Evolutionary conservation across 768 basidiomycete species (phyloP).

Genomic region (Suillus decipiens): DNA sequence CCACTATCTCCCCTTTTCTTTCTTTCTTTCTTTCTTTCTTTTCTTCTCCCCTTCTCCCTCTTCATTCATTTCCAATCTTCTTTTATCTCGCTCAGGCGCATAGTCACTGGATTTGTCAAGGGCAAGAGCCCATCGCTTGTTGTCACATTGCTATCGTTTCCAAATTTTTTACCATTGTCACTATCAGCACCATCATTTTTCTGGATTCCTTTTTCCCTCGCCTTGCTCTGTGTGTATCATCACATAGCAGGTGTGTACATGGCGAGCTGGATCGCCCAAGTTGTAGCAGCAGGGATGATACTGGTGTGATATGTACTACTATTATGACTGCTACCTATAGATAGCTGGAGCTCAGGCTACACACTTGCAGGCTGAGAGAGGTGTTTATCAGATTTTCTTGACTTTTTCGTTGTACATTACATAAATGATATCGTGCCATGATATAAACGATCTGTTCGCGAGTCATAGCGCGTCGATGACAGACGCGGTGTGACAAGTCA

Average conservation of each 20-base stretch:
- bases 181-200: slow-evolving; percentile 9
- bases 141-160: slow-evolving; percentile 22
- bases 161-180: slow-evolving; percentile 11
- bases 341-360: neutral
- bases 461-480: slow-evolving; percentile 26
- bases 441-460: slow-evolving; percentile 3
- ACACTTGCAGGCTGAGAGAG: slow-evolving; percentile 15
- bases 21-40: too few relatives aligned
- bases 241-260: slow-evolving; percentile 20
- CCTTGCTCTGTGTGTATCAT: neutral
- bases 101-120: slow-evolving; percentile 21
- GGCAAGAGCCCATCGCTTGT: slow-evolving; percentile 13
- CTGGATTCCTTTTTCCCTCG: neutral
- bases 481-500: slow-evolving; percentile 33
- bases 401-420: slow-evolving; percentile 5
- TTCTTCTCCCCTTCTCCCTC: slow-evolving; percentile 7
- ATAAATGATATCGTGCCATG: neutral
- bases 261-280: slow-evolving; percentile 11
- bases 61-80: slow-evolving; percentile 3
- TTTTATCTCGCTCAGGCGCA: neutral
- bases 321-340: neutral
- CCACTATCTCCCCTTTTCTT: slow-evolving; percentile 14
- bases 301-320: slow-evolving; percentile 5
- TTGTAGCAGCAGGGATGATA: neutral
- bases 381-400: slow-evolving; percentile 24